A percentile compares a stretch with the other conserved stretches of the same genome.
Conservation (phyloP, 176 grass and related monocot species). For the Paspalum notatum region DNA sequence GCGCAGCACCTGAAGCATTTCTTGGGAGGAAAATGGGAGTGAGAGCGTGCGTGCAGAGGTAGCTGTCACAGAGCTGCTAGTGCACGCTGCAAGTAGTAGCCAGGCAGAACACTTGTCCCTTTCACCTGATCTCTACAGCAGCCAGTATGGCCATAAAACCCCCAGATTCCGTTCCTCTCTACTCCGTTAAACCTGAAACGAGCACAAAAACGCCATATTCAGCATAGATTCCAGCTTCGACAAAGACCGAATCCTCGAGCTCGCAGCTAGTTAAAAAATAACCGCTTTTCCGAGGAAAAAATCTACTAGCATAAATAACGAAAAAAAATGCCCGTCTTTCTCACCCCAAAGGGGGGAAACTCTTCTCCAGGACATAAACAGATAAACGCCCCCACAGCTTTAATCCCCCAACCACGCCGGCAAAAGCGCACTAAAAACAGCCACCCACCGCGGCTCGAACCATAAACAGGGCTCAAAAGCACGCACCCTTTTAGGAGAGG, state of each 20-base stretch:
- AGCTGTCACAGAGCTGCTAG: background rate
- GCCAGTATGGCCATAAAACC: background rate
- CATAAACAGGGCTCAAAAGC: constrained; percentile 40
- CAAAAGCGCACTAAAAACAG: constrained; percentile 31
- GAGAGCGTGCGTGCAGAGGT: background rate
- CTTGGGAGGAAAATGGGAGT: background rate
- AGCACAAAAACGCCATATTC: constrained; percentile 12
- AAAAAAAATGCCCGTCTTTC: too few relatives aligned
- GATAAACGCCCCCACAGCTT: constrained; percentile 16
- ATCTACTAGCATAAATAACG: too few relatives aligned
- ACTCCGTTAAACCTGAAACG: constrained; percentile 36
- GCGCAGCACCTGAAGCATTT: constrained; percentile 32
- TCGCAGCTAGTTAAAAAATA: background rate
- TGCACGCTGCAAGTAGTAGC: background rate
- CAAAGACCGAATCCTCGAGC: constrained; percentile 34
- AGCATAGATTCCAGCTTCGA: background rate
- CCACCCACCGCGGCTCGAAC: constrained; percentile 14
- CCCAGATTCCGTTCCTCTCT: background rate
- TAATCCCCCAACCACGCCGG: constrained; percentile 29
- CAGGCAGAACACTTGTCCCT: constrained; percentile 37
- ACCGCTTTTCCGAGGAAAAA: too few relatives aligned
- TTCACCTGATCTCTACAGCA: constrained; percentile 50
- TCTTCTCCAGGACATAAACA: background rate
- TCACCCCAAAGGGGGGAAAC: too few relatives aligned
- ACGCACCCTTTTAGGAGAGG: background rate